Evolutionary conservation across 1,284 basidiomycete species (phyloP), one percentile per base, ranked within the genome.

Genomic region (Apiotrichum porosum): DNA sequence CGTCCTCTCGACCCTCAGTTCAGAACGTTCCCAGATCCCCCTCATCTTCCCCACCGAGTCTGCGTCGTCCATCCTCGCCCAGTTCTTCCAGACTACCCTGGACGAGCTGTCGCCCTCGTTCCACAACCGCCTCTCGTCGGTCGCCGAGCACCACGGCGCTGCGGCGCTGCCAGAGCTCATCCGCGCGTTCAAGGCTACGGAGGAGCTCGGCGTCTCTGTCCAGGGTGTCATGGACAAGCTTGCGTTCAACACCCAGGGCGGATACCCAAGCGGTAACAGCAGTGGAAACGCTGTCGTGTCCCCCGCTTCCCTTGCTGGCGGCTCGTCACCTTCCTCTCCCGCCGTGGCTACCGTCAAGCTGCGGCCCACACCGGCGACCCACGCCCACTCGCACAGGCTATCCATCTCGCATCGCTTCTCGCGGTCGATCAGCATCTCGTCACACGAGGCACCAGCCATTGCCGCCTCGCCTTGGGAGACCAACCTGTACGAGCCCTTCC

Each of bases 401-500:
- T 54, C 56, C 3, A 41, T 61, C 8, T 68, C 66, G 9, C 51
- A 65, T 21, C 57, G 64, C 9, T 66, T 69, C 54, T 69, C 66
- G 9, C 52, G 66, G 22, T 44, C 54, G 9, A 40, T 55, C 31
- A 53, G 58, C 19, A 42, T 57, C 28, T 49, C 57, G 12, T 33
- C 51, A 9, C 41, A 42, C 14, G 56, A 57, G 24, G 31, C 34
- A 12, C 26, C 26, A 28, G 21, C 41, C 14, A 34, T 24, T 47
- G 26, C 32, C 3, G 41, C 41, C 10, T 51, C 57, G 3, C 51
- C 52, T 15, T 95, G 92, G 92, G 89, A 94, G 62, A 83, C 85
- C 45, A 83, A 85, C 33, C 77, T 95, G 9, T 93, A 91, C 69
- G 89, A 92, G 65, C 88, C 92, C 0, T 95, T 94, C 75, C 76